Evolutionary conservation across 306 rosid species (phyloP).

Genomic region (Lotus japonicus): DNA sequence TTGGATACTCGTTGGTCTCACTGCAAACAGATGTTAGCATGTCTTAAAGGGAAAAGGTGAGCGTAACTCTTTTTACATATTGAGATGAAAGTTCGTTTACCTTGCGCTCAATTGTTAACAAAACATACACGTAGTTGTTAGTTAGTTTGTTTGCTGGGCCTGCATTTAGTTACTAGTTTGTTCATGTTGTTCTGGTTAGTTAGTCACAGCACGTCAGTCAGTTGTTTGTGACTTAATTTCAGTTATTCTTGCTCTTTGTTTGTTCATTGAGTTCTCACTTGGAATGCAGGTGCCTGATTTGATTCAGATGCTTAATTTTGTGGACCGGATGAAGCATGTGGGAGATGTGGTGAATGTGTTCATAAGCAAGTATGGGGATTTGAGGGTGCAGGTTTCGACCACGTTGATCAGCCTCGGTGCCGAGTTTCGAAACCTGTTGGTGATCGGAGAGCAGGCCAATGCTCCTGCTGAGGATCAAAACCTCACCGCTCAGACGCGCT

Average conservation of each 20-base stretch:
- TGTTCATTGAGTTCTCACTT: too few relatives aligned
- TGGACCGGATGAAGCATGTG: constrained; percentile 81
- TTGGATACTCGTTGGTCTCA: too few relatives aligned
- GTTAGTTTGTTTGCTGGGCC: not conserved
- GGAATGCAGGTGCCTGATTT: constrained; percentile 55
- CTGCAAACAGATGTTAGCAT: too few relatives aligned
- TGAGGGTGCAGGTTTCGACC: constrained; percentile 73
- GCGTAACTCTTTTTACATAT: too few relatives aligned
- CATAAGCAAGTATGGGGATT: constrained; percentile 77
- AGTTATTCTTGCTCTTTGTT: not conserved
- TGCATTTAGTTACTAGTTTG: not conserved
- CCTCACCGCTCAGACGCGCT: constrained; percentile 70
- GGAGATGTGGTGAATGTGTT: constrained; percentile 74
- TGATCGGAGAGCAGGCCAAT: constrained; percentile 63
- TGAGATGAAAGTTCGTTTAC: too few relatives aligned
- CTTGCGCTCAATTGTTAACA: too few relatives aligned
- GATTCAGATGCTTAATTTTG: constrained; percentile 79
- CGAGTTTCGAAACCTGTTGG: constrained; percentile 67
- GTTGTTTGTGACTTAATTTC: not conserved
- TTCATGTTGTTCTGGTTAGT: not conserved
- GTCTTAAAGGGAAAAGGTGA: too few relatives aligned
- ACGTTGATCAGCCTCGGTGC: constrained; percentile 80
- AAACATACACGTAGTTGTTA: too few relatives aligned
- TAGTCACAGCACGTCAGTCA: not conserved
- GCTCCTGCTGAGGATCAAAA: constrained; percentile 72